Evolutionary conservation across 768 basidiomycete genomes (phyloP).

Genomic region (Suillus lakei): DNA sequence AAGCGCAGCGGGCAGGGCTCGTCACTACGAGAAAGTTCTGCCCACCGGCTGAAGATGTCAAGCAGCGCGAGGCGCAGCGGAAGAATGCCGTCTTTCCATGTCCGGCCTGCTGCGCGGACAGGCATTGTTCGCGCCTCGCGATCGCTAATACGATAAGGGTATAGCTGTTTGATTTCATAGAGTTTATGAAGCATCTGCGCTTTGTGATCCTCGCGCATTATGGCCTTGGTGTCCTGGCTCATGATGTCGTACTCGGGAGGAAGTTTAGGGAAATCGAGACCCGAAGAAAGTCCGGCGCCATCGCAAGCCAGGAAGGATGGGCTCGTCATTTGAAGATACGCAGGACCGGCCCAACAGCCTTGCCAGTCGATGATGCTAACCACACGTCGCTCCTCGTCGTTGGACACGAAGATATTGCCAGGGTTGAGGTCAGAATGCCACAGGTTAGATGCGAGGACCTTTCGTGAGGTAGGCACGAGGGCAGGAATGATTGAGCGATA

Average conservation of each 20-base stretch:
- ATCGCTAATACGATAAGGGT: constrained; percentile 16
- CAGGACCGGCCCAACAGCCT: constrained; percentile 21
- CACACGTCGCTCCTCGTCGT: constrained; percentile 19
- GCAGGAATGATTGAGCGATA: constrained; percentile 27
- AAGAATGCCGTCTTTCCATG: constrained; percentile 22
- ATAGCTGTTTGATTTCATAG: constrained; percentile 22
- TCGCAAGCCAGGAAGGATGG: constrained; percentile 16
- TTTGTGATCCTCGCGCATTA: constrained; percentile 16
- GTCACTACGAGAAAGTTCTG: constrained; percentile 14
- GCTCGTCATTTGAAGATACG: constrained; percentile 19
- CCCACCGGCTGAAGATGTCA: constrained; percentile 16
- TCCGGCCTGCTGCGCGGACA: constrained; percentile 21
- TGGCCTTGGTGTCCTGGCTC: constrained; percentile 13
- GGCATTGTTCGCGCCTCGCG: constrained; percentile 18
- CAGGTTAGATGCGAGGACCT: constrained; percentile 26
- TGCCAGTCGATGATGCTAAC: constrained; percentile 38
- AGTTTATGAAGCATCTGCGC: constrained; percentile 21
- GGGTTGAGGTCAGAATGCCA: constrained; percentile 36
- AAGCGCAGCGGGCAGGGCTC: constrained; percentile 19
- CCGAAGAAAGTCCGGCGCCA: constrained; percentile 9
- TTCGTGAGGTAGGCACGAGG: constrained; percentile 24
- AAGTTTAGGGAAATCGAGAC: constrained; percentile 19
- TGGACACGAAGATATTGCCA: constrained; percentile 30
- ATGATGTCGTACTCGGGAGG: constrained; percentile 16
- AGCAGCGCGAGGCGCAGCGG: constrained; percentile 20